Percentiles rank a stretch among this genome's conserved stretches.
phyloP scores from a whole-genome alignment of 768 basidiomycete genomes.

The Steccherinum ochraceum region DNA sequence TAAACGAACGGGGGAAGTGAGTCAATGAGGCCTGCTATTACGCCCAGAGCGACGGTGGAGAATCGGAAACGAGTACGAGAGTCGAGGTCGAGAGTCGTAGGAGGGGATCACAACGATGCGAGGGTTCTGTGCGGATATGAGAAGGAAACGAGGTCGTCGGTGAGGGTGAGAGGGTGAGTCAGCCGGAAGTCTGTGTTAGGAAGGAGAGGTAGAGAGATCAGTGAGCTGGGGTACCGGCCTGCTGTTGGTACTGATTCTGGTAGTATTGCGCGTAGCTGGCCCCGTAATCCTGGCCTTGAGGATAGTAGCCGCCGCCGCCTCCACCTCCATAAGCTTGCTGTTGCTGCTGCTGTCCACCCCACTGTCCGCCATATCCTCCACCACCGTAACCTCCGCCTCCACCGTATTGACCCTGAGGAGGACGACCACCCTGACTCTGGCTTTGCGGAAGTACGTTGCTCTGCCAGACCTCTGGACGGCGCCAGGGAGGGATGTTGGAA shows the following conservation, averaged over 20 bases:
- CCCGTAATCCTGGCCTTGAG: constrained; percentile 56
- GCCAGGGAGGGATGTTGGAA: constrained; percentile 85
- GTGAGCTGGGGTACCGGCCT: constrained; percentile 39
- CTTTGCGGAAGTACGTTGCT: constrained; percentile 37
- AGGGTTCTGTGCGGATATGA: constrained; percentile 9
- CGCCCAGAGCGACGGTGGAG: constrained; percentile 3
- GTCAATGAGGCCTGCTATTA: constrained; percentile 1
- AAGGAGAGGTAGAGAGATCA: constrained; percentile 18
- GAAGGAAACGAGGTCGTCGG: constrained; percentile 9
- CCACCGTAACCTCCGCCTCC: constrained; percentile 15
- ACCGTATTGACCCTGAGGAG: constrained; percentile 37
- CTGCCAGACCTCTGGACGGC: constrained; percentile 84
- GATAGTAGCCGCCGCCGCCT: constrained; percentile 32
- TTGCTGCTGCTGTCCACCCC: constrained; percentile 36
- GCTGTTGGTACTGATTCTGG: constrained; percentile 81
- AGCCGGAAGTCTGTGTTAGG: constrained; percentile 10
- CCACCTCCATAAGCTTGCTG: constrained; percentile 29
- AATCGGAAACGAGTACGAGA: constrained; percentile 1
- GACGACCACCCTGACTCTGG: constrained; percentile 57
- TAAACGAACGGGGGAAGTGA: constrained; percentile 3
- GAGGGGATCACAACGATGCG: constrained; percentile 1
- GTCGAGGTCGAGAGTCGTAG: constrained; percentile 1
- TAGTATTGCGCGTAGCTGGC: constrained; percentile 82
- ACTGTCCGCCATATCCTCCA: constrained; percentile 23
- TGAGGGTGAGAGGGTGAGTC: constrained; percentile 8